A percentile compares a stretch with the other conserved stretches of the same genome.
phyloP scores from a whole-genome alignment of 176 grass and related monocot species.

The Zea luxurians region DNA sequence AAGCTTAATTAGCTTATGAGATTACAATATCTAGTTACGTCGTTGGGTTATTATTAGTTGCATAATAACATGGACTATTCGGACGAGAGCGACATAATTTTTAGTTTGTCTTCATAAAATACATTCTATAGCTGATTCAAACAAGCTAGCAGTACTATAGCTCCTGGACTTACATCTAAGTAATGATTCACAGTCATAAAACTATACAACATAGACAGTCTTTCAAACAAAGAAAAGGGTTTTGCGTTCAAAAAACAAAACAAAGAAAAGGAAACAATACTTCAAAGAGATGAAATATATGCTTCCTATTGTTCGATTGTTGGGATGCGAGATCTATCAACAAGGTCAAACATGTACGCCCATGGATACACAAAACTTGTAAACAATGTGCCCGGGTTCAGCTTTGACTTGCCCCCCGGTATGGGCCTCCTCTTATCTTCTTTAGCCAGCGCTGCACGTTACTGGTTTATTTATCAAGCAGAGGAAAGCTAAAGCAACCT shows the following conservation, averaged over 20 bases:
- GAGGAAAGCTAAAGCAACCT: slow-evolving; percentile 38
- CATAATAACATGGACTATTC: not conserved
- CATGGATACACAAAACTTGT: not conserved
- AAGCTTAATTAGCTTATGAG: not conserved
- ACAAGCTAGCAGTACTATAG: too few relatives aligned
- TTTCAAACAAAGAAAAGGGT: not conserved
- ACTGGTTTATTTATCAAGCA: slow-evolving; percentile 41
- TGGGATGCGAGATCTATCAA: not conserved
- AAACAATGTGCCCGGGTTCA: not conserved
- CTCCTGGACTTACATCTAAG: not conserved
- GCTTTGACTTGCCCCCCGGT: slow-evolving; percentile 28
- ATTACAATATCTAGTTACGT: too few relatives aligned
- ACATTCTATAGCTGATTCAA: not conserved
- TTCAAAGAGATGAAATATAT: too few relatives aligned
- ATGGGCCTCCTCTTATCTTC: slow-evolving; percentile 31
- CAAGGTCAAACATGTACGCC: not conserved
- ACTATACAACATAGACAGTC: not conserved
- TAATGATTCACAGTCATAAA: not conserved
- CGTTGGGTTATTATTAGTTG: not conserved
- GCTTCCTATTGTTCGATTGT: not conserved
- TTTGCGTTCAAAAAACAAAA: too few relatives aligned
- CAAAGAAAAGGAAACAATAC: too few relatives aligned
- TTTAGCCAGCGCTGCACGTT: slow-evolving; percentile 14
- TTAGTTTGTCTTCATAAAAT: not conserved
- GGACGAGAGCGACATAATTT: not conserved